A percentile compares a stretch with the other conserved stretches of the same genome.
These are phyloP conservation scores for Talaromyces sp. DNA, from an alignment of 2,329 filamentous ascomycete genomes.

Conservation along the genomic window DNA sequence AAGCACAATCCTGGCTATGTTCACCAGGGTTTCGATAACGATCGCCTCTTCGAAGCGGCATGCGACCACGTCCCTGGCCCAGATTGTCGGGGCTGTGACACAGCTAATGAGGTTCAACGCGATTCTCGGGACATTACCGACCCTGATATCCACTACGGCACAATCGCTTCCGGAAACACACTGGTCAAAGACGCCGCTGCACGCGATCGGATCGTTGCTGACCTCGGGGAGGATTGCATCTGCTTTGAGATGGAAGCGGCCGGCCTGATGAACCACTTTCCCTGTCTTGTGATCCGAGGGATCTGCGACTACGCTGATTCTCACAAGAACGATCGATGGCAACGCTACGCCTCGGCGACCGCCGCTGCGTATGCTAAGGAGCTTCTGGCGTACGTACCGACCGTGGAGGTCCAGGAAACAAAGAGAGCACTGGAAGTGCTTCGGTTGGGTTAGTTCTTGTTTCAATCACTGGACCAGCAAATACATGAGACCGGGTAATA, in stretches of 20 bases:
- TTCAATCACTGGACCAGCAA: background rate
- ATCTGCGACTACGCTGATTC: slow-evolving; percentile 15
- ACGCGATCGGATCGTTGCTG: background rate
- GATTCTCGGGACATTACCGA: background rate
- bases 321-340: slow-evolving; percentile 15
- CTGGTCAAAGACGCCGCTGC: slow-evolving; percentile 1
- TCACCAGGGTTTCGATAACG: background rate
- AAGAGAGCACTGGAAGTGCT: background rate
- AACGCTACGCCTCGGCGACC: slow-evolving; percentile 10
- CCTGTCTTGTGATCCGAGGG: slow-evolving; percentile 12
- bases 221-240: background rate
- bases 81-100: background rate
- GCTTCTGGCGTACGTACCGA: slow-evolving; percentile 1
- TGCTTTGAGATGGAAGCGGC: slow-evolving; percentile 13
- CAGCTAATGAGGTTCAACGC: background rate
- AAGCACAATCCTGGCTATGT: background rate
- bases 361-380: slow-evolving; percentile 10
- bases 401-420: background rate
- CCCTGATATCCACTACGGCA: slow-evolving; percentile 10
- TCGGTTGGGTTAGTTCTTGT: background rate
- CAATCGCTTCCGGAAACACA: slow-evolving; percentile 11
- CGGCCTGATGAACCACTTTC: slow-evolving; percentile 9
- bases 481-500: background rate
- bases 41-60: background rate
- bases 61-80: background rate